Percentiles rank a stretch among this genome's conserved stretches.
Evolutionary conservation across 192 early-diverging fungal genomes (phyloP).

Genomic region (Backusella psychrophila): DNA sequence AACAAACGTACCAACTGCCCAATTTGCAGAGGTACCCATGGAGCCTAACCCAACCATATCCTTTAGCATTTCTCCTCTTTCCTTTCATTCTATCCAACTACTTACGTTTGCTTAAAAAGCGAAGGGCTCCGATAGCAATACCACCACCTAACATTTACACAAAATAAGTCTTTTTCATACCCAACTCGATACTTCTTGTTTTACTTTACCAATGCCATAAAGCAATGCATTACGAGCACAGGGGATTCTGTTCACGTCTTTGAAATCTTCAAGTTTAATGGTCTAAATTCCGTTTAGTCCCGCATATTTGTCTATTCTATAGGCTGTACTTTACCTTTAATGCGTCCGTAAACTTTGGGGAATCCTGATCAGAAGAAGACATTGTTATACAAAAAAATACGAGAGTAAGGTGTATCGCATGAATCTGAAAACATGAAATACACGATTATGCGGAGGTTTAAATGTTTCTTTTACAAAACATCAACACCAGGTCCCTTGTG

Average conservation of each 20-base stretch:
- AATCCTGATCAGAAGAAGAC: constrained; percentile 18
- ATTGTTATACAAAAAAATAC: not conserved
- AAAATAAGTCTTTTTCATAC: not conserved
- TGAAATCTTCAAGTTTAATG: constrained; percentile 40
- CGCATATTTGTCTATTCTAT: not conserved
- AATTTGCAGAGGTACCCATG: constrained; percentile 37
- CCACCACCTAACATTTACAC: constrained; percentile 26
- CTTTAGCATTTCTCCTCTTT: not conserved
- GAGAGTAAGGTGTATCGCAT: not conserved
- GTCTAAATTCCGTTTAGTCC: constrained; percentile 21
- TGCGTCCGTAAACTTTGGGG: constrained; percentile 16
- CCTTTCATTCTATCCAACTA: not conserved
- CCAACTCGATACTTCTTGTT: not conserved
- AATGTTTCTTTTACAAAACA: not conserved
- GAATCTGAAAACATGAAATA: not conserved
- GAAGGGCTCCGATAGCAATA: constrained; percentile 31
- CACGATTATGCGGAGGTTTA: not conserved
- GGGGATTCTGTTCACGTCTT: constrained; percentile 39
- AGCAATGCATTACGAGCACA: constrained; percentile 43
- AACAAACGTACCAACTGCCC: constrained; percentile 42
- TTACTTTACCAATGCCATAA: constrained; percentile 39
- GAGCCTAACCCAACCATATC: constrained; percentile 19
- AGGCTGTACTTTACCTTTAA: constrained; percentile 7
- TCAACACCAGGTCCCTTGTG: constrained; percentile 5
- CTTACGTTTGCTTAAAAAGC: constrained; percentile 38